Evolutionary conservation across 306 rosid genomes (phyloP).

Genomic region (Mimosa pudica): DNA sequence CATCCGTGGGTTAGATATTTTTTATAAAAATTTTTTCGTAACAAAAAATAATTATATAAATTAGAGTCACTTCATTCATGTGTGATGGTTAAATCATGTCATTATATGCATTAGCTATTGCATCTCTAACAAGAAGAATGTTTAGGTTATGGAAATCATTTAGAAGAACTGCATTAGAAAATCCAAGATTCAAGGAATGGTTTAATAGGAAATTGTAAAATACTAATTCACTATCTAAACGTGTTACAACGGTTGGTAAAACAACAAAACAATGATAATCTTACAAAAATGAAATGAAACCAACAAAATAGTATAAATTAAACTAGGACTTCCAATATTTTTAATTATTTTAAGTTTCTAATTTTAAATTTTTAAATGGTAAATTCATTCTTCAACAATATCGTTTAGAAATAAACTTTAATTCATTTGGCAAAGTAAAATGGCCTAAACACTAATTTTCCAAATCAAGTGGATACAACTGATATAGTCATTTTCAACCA

Average conservation of each 20-base stretch:
- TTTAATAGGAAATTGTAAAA: too few relatives aligned
- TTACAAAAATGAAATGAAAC: too few relatives aligned
- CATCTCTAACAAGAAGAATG: neutral
- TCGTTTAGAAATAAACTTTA: too few relatives aligned
- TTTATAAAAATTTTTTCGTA: neutral
- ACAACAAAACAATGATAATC: neutral
- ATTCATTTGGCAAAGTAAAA: neutral
- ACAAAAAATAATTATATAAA: neutral
- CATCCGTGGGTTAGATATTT: neutral
- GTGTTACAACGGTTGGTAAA: neutral
- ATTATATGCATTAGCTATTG: neutral
- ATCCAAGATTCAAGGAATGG: neutral
- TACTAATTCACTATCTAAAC: too few relatives aligned
- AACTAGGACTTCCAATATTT: too few relatives aligned
- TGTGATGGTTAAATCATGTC: neutral
- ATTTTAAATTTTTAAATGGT: neutral
- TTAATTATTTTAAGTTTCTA: too few relatives aligned
- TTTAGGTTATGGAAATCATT: neutral
- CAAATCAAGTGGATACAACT: neutral
- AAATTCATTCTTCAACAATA: too few relatives aligned
- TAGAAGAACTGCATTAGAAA: neutral
- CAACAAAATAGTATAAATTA: too few relatives aligned
- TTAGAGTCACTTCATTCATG: neutral
- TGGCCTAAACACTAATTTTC: neutral
- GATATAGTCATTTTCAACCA: neutral